A percentile compares a stretch with the other conserved stretches of the same genome.
These are phyloP conservation scores for Nemania abortiva DNA, from an alignment of 2,329 filamentous ascomycete species.

Conservation along the genomic window DNA sequence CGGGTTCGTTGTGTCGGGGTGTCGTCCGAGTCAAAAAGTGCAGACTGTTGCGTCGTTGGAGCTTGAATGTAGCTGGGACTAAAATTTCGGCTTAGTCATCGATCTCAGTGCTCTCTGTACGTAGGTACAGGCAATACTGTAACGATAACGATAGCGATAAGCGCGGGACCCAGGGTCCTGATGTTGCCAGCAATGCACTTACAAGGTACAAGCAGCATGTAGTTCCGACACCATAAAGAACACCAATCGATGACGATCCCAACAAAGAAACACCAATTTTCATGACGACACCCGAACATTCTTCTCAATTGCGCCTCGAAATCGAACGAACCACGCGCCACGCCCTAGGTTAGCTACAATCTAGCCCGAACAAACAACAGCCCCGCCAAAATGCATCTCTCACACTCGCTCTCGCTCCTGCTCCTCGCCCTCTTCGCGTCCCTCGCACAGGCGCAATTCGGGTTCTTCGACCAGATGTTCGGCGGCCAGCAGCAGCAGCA, in stretches of 20 bases:
- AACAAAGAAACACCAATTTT: neutral
- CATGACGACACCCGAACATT: conserved; percentile 1
- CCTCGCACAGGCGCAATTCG: conserved; percentile 80
- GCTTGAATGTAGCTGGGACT: conserved; percentile 35
- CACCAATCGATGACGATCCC: neutral
- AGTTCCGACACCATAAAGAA: neutral
- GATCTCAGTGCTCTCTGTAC: neutral
- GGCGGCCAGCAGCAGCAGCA: conserved; percentile 68
- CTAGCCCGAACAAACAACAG: neutral
- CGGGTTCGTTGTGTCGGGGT: conserved; percentile 32
- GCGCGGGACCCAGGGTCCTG: neutral
- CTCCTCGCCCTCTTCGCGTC: conserved; percentile 69
- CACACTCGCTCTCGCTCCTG: conserved; percentile 52
- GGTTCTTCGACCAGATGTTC: conserved; percentile 99
- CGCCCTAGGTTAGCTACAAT: neutral
- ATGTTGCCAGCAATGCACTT: conserved; percentile 24
- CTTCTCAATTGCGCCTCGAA: neutral
- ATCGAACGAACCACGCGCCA: neutral
- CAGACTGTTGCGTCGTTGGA: conserved; percentile 22
- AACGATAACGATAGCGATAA: conserved; percentile 1
- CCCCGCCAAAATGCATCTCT: conserved; percentile 1
- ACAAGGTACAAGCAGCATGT: conserved; percentile 1
- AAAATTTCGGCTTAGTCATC: conserved; percentile 57
- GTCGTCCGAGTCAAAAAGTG: neutral
- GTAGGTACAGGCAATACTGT: too few species aligned